Conservation (phyloP, 345 rosid species). For the Eucalyptus leucophloia region DNA sequence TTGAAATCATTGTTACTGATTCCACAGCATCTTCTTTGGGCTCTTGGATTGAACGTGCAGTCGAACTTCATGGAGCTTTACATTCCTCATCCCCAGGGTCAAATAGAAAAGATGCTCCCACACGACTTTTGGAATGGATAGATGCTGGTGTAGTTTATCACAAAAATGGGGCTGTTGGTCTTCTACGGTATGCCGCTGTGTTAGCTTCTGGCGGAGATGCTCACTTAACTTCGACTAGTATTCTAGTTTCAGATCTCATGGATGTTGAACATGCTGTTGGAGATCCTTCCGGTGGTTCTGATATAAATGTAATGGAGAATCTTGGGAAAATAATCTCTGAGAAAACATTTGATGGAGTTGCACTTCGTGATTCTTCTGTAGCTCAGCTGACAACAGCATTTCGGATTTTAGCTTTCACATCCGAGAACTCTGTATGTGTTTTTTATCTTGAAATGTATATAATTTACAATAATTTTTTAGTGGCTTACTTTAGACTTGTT, state of each 20-base stretch:
- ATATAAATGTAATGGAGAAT: conserved; percentile 76
- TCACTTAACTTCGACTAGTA: conserved; percentile 62
- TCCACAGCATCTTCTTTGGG: conserved; percentile 74
- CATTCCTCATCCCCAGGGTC: conserved; percentile 91
- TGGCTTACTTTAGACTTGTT: conserved; percentile 5
- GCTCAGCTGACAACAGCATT: conserved; percentile 89
- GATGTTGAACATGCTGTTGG: conserved; percentile 64
- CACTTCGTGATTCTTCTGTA: conserved; percentile 76
- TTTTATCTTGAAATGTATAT: neutral
- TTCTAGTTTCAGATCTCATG: conserved; percentile 63
- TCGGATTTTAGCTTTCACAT: conserved; percentile 73
- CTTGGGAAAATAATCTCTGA: conserved; percentile 68
- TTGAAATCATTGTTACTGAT: conserved; percentile 86
- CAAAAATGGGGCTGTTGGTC: conserved; percentile 84
- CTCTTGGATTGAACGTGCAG: conserved; percentile 88
- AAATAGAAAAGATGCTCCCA: conserved; percentile 87
- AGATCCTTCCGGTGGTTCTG: conserved; percentile 62
- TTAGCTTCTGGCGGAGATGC: conserved; percentile 97
- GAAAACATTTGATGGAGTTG: conserved; percentile 79
- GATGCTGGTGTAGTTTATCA: conserved; percentile 94
- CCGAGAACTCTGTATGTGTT: conserved; percentile 72
- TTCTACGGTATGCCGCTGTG: conserved; percentile 79
- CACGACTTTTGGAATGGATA: conserved; percentile 86
- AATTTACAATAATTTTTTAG: neutral
- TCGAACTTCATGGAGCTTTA: conserved; percentile 79